Evolutionary conservation across 495 filamentous ascomycete genomes (phyloP), one percentile per base, ranked within the genome.

Genomic region (Hypomontagnella monticulosa): DNA sequence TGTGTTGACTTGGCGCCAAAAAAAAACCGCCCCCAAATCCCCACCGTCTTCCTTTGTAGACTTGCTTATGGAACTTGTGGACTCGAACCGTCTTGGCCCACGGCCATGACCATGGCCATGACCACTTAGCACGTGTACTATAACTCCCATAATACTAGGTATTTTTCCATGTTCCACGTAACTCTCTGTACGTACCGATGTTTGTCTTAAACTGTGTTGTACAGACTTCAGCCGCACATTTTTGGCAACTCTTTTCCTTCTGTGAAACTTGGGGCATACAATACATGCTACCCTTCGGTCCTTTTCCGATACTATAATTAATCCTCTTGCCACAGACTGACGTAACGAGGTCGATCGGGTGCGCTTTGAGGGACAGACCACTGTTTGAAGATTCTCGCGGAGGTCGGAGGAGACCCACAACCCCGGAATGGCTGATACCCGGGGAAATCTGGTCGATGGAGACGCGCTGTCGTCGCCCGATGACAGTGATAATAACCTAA

Each of bases 251-350:
- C 49, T 49, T 49, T 51, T 50, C 55, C 34, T 50, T 50, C 34
- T 54, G 46, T n/a, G 12, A 20, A 27, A 52, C 19, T 30, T 16
- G 49, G 16, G 23, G 23, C 23, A 43, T 14, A 34, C 9, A 55
- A 48, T 32, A 43, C 34, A 14, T 4, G 37, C 16, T 4, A 14
- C 50, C n/a, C 19, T 55, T 55, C 59, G 49, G 55, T 23, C 49
- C 40, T 55, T 57, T 44, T 55, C 34, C 32, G 27, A 49, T 46
- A 52, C 57, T 62, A 62, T 57, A 49, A 58, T 62, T 61, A 56
- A 59, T 52, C 3, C 15, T 23, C 52, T 37, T 33, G 43, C 14
- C 18, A n/a, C n/a, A 51, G 2, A 57, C 47, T 64, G 53, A 64
- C 61, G 61, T 64, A 64, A 57, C 53, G 32, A n/a, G 37, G 46